These are phyloP conservation scores for Aegilops speltoides DNA, from an alignment of 176 grass and related monocot genomes.

Conservation along the genomic window DNA sequence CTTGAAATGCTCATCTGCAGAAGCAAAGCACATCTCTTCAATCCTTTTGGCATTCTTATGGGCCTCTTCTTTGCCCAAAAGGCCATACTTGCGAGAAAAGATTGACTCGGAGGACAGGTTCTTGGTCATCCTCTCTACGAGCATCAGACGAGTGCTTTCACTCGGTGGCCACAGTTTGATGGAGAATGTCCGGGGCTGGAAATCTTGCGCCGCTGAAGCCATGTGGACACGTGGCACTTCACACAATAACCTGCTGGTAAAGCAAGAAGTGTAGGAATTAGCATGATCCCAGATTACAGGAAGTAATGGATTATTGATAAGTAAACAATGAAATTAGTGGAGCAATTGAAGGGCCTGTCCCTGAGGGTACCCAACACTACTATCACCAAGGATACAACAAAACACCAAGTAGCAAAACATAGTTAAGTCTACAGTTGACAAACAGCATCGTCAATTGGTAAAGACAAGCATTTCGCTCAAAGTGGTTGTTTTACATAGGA, in stretches of 20 bases:
- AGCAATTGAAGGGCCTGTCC: not conserved
- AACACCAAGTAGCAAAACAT: not conserved
- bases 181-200: conserved; percentile 51
- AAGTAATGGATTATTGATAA: not conserved
- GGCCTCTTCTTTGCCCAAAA: conserved; percentile 69
- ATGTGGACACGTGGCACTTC: conserved; percentile 17
- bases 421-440: not conserved
- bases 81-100: conserved; percentile 67
- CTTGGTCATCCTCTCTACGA: conserved; percentile 72
- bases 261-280: conserved; percentile 6
- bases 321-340: not conserved
- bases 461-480: not conserved
- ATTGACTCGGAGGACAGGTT: conserved; percentile 63
- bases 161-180: conserved; percentile 89
- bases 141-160: conserved; percentile 54
- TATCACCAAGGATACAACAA: not conserved
- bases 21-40: conserved; percentile 55
- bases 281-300: not conserved
- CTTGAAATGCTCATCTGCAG: conserved; percentile 57
- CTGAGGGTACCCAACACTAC: not conserved
- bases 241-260: not conserved
- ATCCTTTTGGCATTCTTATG: conserved; percentile 54
- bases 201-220: conserved; percentile 31
- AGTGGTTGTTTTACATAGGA: not conserved
- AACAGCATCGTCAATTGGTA: not conserved